These are phyloP conservation scores for Sporobolomyces roseus DNA, from an alignment of 768 basidiomycete genomes.

Conservation along the genomic window DNA sequence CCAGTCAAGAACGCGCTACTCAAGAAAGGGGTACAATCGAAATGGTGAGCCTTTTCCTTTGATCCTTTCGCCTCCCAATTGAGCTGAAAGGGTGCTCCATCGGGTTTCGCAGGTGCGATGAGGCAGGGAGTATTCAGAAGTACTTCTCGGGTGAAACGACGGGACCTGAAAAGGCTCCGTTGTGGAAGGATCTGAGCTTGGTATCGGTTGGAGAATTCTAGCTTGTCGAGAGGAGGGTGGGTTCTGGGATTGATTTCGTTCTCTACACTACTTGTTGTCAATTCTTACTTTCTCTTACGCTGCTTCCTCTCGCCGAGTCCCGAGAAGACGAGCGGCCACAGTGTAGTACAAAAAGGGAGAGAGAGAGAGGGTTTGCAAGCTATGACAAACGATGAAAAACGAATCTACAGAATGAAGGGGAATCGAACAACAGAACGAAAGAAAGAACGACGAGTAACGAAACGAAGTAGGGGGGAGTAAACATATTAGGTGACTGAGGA, in stretches of 20 bases:
- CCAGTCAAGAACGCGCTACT: slow-evolving; percentile 82
- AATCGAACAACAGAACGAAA: neutral
- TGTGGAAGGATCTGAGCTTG: slow-evolving; percentile 44
- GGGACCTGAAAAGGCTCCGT: slow-evolving; percentile 18
- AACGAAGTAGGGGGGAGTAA: neutral
- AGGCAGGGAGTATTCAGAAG: slow-evolving; percentile 41
- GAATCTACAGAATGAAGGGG: too few relatives aligned
- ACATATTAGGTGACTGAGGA: neutral
- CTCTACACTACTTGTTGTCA: too few relatives aligned
- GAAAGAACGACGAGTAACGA: neutral
- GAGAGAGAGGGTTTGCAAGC: too few relatives aligned
- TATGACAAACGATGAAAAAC: too few relatives aligned
- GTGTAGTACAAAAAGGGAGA: too few relatives aligned
- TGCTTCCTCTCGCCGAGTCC: too few relatives aligned
- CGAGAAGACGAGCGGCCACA: too few relatives aligned
- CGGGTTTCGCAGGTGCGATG: slow-evolving; percentile 38
- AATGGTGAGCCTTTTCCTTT: slow-evolving; percentile 61
- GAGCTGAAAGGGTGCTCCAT: neutral
- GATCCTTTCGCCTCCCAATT: neutral
- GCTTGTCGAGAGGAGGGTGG: too few relatives aligned
- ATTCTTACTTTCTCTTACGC: too few relatives aligned
- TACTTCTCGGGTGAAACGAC: slow-evolving; percentile 37
- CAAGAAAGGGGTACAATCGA: slow-evolving; percentile 68
- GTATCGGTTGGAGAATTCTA: slow-evolving; percentile 40
- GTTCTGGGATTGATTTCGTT: too few relatives aligned